phyloP scores from a whole-genome alignment of 129 eudicot genomes.

The Centaurea solstitialis region DNA sequence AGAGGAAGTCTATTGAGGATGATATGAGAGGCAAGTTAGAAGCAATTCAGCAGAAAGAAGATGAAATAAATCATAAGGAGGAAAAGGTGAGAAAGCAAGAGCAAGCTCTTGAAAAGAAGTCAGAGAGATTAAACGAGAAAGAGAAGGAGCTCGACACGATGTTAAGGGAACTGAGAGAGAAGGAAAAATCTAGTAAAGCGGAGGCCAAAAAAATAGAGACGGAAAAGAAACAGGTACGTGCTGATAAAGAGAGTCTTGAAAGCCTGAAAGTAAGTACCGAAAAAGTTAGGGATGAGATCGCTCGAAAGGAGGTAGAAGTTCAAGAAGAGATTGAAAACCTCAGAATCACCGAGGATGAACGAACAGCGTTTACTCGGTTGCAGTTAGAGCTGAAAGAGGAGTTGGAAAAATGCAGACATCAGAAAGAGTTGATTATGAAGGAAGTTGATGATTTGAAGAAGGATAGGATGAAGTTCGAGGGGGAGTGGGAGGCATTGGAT shows the following conservation, averaged over 20 bases:
- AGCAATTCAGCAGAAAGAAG: constrained; percentile 47
- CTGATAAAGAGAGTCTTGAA: constrained; percentile 53
- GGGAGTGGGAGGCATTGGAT: constrained; percentile 87
- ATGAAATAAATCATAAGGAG: constrained; percentile 58
- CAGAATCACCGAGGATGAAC: constrained; percentile 45
- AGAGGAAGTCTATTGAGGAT: constrained; percentile 54
- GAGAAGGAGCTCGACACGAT: constrained; percentile 63
- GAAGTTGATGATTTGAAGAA: constrained; percentile 69
- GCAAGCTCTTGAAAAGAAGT: constrained; percentile 63
- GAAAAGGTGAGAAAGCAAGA: constrained; percentile 65
- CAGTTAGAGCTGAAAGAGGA: constrained; percentile 66
- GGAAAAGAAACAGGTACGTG: constrained; percentile 47
- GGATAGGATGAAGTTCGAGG: constrained; percentile 73
- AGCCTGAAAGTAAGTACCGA: constrained; percentile 45
- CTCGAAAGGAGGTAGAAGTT: constrained; percentile 46
- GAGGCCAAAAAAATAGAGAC: constrained; percentile 52
- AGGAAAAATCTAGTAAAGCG: constrained; percentile 45
- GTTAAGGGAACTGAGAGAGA: constrained; percentile 59
- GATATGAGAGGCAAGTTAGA: constrained; percentile 49
- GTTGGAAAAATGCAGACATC: constrained; percentile 53
- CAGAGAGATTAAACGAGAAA: constrained; percentile 64
- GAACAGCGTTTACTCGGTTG: constrained; percentile 47
- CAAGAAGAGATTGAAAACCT: constrained; percentile 59
- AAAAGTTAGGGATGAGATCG: constrained; percentile 42
- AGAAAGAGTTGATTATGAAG: constrained; percentile 54